phyloP scores from a whole-genome alignment of 176 grass and related monocot species.

The Oryza coarctata region DNA sequence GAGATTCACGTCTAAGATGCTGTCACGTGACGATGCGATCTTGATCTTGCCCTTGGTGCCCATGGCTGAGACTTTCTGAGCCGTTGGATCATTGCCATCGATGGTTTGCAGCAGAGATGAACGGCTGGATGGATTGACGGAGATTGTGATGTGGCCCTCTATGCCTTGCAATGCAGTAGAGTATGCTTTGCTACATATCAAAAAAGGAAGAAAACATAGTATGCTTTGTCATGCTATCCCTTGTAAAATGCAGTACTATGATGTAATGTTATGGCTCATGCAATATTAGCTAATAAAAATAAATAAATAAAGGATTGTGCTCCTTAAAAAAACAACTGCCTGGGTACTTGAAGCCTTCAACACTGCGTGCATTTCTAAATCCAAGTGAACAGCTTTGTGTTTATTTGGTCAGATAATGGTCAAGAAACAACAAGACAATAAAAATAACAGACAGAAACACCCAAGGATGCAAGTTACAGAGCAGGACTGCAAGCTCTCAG shows the following conservation, averaged over 20 bases:
- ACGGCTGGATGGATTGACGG: neutral
- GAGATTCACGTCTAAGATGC: constrained; percentile 48
- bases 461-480: too few relatives aligned
- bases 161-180: neutral
- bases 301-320: constrained; percentile 34
- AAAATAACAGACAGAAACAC: too few relatives aligned
- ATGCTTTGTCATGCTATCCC: neutral
- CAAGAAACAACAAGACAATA: too few relatives aligned
- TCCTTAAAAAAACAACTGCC: neutral
- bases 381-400: neutral
- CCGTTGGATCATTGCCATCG: neutral
- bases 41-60: too few relatives aligned
- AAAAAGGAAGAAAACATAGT: neutral
- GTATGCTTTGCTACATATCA: constrained; percentile 24
- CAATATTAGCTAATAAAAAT: neutral
- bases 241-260: neutral
- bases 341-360: neutral
- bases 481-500: neutral
- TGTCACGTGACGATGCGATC: neutral
- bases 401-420: too few relatives aligned
- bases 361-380: neutral
- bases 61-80: neutral
- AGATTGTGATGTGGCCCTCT: neutral
- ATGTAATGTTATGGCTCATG: neutral
- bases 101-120: neutral